Percentiles rank a stretch among this genome's conserved stretches.
Conservation (phyloP, 441 rosid species). For the Isatis lusitanica region DNA sequence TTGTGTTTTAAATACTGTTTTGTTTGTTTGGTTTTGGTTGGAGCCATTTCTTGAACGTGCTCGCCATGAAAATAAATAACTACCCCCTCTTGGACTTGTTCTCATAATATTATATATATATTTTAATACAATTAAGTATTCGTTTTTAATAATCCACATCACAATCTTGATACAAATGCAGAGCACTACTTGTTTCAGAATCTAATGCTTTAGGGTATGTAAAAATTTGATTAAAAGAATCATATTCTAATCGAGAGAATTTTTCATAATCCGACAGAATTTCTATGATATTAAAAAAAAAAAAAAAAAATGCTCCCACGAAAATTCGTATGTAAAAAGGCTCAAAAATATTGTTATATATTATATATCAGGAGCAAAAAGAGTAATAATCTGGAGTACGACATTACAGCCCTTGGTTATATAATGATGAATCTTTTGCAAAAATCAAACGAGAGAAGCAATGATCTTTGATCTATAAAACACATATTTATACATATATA, state of each 20-base stretch:
- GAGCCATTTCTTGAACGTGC: conserved; percentile 39
- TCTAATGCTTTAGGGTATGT: conserved; percentile 6
- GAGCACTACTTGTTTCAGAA: conserved; percentile 38
- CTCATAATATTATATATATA: neutral
- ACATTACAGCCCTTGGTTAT: conserved; percentile 21
- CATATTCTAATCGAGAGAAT: conserved; percentile 8
- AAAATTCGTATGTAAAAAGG: neutral
- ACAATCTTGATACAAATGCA: conserved; percentile 32
- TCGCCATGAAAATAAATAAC: conserved; percentile 29
- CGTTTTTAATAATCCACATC: conserved; percentile 15
- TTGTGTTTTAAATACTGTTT: conserved; percentile 30
- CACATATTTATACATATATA: conserved; percentile 22
- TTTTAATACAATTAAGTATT: neutral
- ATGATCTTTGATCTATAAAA: conserved; percentile 21
- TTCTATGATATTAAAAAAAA: neutral
- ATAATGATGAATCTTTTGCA: conserved; percentile 22
- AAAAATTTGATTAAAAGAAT: neutral
- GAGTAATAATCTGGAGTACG: neutral
- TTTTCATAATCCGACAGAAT: neutral
- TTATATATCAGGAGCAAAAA: neutral
- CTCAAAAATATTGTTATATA: neutral
- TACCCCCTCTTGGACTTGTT: conserved; percentile 19
- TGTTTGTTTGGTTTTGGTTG: conserved; percentile 36
- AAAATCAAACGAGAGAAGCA: conserved; percentile 23
- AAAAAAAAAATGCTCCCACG: neutral